These are phyloP conservation scores for Heliocybe sulcata DNA, from an alignment of 1,284 basidiomycete genomes.

Conservation along the genomic window DNA sequence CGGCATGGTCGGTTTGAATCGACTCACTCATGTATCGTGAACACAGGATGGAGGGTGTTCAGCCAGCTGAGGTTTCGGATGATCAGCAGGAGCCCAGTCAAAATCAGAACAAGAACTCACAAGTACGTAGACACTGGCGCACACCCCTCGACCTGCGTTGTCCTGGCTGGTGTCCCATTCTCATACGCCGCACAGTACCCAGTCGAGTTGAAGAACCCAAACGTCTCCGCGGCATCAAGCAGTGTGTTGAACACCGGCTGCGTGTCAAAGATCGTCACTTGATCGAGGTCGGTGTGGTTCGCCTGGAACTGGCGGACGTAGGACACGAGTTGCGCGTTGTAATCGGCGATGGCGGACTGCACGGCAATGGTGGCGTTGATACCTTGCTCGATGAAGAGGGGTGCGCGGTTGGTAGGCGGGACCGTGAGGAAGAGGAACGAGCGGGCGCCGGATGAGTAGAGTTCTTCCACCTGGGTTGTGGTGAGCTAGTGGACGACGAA, in stretches of 20 bases:
- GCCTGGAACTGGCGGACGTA: conserved; percentile 32
- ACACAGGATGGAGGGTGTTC: conserved; percentile 46
- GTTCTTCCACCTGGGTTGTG: conserved; percentile 36
- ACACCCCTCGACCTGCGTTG: conserved; percentile 46
- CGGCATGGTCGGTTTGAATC: background rate
- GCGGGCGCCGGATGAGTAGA: conserved; percentile 48
- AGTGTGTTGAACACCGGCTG: conserved; percentile 51
- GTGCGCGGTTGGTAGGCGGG: conserved; percentile 53
- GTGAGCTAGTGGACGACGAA: background rate
- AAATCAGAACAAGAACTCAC: conserved; percentile 27
- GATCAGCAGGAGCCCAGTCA: background rate
- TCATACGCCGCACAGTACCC: conserved; percentile 54
- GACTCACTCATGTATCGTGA: conserved; percentile 45
- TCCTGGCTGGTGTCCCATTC: conserved; percentile 42
- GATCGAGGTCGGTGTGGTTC: conserved; percentile 34
- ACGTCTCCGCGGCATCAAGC: conserved; percentile 39
- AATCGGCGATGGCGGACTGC: conserved; percentile 35
- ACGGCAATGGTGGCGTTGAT: conserved; percentile 26
- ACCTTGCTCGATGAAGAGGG: conserved; percentile 46
- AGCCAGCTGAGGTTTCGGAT: conserved; percentile 35
- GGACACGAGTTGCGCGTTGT: conserved; percentile 38
- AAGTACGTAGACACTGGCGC: conserved; percentile 60
- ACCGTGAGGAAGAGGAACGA: conserved; percentile 65
- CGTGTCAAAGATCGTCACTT: conserved; percentile 45
- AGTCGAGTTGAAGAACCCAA: conserved; percentile 51